Conservation (phyloP, 345 rosid genomes). For the Murraya paniculata region DNA sequence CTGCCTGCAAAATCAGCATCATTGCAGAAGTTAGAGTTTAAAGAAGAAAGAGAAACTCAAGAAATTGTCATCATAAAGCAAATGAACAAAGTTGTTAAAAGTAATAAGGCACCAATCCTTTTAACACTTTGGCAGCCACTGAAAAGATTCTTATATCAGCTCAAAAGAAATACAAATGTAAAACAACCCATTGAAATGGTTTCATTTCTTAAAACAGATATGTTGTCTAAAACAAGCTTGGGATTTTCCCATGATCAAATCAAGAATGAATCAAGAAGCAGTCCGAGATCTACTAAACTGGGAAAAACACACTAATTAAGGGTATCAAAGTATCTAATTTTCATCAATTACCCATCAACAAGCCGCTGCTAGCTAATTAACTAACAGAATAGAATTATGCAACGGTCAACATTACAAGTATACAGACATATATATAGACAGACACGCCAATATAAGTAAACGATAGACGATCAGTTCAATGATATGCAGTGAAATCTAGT, state of each 20-base stretch:
- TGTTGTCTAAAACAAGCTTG: neutral
- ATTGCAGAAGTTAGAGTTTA: neutral
- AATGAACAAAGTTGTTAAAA: neutral
- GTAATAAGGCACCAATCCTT: neutral
- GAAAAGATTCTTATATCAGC: neutral
- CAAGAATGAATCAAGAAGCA: neutral
- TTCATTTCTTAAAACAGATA: neutral
- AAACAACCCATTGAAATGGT: neutral
- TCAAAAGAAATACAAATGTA: neutral
- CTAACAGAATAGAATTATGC: neutral
- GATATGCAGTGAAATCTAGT: neutral
- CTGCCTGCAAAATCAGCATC: neutral
- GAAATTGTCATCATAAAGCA: neutral
- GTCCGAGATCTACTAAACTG: neutral
- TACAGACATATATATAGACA: neutral
- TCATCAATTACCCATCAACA: neutral
- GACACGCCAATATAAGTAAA: too few species aligned
- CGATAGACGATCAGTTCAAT: too few species aligned
- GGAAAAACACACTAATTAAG: neutral
- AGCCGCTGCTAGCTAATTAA: neutral
- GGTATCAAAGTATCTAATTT: neutral
- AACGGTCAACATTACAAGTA: neutral
- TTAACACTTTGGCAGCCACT: neutral
- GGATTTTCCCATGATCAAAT: neutral
- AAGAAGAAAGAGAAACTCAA: neutral